phyloP scores from a whole-genome alignment of 192 early-diverging fungal species.

The Dispira simplex region DNA sequence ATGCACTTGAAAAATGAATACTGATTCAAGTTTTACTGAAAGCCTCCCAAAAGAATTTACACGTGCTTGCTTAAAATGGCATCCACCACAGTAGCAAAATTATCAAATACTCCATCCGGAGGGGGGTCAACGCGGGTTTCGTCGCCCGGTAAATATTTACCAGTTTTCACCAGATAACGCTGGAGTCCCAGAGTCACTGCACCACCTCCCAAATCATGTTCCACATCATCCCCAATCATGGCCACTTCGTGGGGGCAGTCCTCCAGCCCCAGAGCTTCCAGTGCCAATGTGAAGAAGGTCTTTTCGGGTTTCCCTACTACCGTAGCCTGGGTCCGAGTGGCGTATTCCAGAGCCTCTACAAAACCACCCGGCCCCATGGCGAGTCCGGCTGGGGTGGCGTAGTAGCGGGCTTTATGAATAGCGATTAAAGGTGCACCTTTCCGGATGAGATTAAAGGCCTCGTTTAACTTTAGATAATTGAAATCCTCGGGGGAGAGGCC shows the following conservation, averaged over 20 bases:
- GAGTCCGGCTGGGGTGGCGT: constrained; percentile 39
- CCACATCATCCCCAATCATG: constrained; percentile 82
- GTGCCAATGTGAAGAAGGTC: constrained; percentile 60
- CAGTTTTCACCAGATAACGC: constrained; percentile 52
- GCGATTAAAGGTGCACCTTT: constrained; percentile 48
- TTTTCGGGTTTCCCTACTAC: constrained; percentile 71
- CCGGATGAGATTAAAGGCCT: constrained; percentile 57
- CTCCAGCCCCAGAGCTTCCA: constrained; percentile 46
- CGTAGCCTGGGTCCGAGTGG: constrained; percentile 41
- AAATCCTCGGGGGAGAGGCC: constrained; percentile 63
- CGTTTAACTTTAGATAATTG: constrained; percentile 52
- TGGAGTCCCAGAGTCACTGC: constrained; percentile 58
- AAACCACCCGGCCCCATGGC: constrained; percentile 83
- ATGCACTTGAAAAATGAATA: no score
- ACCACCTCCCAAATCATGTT: constrained; percentile 65
- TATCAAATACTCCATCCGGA: constrained; percentile 37
- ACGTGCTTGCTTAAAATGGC: constrained; percentile 22
- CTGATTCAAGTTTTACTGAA: no score
- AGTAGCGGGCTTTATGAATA: constrained; percentile 74
- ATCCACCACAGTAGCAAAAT: constrained; percentile 52
- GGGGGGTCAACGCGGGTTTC: constrained; percentile 31
- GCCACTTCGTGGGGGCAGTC: constrained; percentile 35
- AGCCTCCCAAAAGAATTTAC: no score
- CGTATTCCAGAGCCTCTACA: constrained; percentile 69
- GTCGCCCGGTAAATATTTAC: constrained; percentile 67